These are phyloP conservation scores for Pyrrhoderma lamaoense DNA, from an alignment of 1,284 basidiomycete species.

Conservation along the genomic window DNA sequence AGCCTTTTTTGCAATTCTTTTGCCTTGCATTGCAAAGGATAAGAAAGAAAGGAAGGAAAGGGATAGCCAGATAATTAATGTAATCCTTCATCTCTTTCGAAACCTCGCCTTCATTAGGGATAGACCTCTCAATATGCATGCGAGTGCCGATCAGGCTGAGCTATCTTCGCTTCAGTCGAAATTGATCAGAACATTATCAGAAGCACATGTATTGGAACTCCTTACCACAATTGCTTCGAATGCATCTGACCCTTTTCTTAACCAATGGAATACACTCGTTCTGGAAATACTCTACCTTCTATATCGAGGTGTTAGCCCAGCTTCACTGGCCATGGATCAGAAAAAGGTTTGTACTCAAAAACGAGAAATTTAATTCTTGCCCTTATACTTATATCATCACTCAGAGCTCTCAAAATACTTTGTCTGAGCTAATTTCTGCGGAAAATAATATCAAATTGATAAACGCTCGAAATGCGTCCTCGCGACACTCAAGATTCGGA, in stretches of 20 bases:
- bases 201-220: conserved; percentile 70
- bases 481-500: conserved; percentile 89
- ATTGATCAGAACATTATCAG: conserved; percentile 64
- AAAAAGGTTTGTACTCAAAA: conserved; percentile 43
- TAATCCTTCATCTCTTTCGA: conserved; percentile 84
- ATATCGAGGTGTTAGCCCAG: conserved; percentile 69
- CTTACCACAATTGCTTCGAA: conserved; percentile 80
- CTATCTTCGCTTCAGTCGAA: conserved; percentile 71
- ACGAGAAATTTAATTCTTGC: neutral
- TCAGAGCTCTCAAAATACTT: conserved; percentile 54
- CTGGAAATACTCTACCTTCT: conserved; percentile 88
- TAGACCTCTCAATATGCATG: conserved; percentile 56
- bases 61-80: conserved; percentile 80
- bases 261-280: conserved; percentile 78
- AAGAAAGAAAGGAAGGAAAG: conserved; percentile 62
- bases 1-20: conserved; percentile 59
- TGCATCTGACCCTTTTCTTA: conserved; percentile 64
- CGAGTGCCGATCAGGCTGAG: conserved; percentile 70
- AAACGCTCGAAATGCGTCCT: conserved; percentile 53
- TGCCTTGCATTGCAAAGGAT: conserved; percentile 62
- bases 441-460: conserved; percentile 61
- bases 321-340: conserved; percentile 58
- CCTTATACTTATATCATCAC: neutral
- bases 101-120: conserved; percentile 90
- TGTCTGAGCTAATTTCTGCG: conserved; percentile 63